Conservation (phyloP, 371 early-diverging fungal genomes). For the Zopfochytrium polystomum region DNA sequence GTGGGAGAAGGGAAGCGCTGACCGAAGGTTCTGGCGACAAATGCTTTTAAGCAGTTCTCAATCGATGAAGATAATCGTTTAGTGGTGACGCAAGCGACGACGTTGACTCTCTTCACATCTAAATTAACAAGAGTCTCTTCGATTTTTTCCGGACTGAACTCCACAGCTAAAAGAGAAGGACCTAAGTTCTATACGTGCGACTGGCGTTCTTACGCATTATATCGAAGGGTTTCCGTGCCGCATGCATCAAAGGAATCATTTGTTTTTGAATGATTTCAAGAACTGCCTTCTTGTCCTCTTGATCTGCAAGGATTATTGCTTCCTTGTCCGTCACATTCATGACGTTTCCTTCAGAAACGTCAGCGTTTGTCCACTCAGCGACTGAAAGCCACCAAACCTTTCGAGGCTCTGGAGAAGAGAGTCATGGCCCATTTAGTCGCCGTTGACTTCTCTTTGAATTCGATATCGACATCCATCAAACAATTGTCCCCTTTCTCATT, state of each 20-base stretch:
- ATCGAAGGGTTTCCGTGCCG: constrained; percentile 20
- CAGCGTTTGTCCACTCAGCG: too few relatives aligned
- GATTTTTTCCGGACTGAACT: neutral
- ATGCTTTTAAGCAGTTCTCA: neutral
- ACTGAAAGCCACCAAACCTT: too few relatives aligned
- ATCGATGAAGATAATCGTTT: constrained; percentile 3
- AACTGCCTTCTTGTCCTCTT: constrained; percentile 4
- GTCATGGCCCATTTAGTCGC: neutral
- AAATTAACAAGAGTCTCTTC: neutral
- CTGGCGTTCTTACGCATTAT: constrained; percentile 9
- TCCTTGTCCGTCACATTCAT: constrained; percentile 14
- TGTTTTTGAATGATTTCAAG: constrained; percentile 5
- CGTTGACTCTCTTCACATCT: constrained; percentile 6
- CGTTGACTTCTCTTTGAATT: neutral
- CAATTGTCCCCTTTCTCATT: neutral
- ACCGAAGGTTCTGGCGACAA: neutral
- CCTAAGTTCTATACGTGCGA: too few relatives aligned
- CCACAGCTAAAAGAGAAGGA: constrained; percentile 1
- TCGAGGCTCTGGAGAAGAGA: neutral
- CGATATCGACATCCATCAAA: neutral
- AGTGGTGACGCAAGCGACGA: neutral
- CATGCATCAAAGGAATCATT: constrained; percentile 17
- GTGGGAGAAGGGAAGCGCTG: too few relatives aligned
- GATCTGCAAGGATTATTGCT: constrained; percentile 19
- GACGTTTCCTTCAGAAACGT: constrained; percentile 7